Evolutionary conservation across 345 rosid species (phyloP).

Genomic region (Citrus medica): DNA sequence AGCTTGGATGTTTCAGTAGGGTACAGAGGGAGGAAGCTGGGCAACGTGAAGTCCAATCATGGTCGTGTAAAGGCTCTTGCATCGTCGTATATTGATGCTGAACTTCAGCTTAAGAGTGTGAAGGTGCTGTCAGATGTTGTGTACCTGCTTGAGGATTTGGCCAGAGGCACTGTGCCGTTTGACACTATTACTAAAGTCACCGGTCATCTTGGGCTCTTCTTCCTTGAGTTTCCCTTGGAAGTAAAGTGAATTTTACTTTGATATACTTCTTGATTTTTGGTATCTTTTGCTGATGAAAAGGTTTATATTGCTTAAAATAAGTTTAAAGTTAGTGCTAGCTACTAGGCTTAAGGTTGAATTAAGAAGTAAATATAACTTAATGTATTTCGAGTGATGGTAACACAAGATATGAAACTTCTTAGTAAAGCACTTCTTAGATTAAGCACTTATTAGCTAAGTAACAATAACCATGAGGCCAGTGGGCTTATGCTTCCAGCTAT

Average conservation of each 20-base stretch:
- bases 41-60: constrained; percentile 52
- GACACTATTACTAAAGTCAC: constrained; percentile 56
- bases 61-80: constrained; percentile 66
- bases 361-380: background rate
- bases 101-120: constrained; percentile 56
- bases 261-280: background rate
- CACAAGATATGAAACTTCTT: background rate
- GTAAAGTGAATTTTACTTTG: constrained; percentile 26
- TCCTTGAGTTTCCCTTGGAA: constrained; percentile 61
- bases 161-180: constrained; percentile 42
- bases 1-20: constrained; percentile 48
- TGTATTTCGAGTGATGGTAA: background rate
- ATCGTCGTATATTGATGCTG: constrained; percentile 62
- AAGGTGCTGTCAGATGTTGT: constrained; percentile 54
- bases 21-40: constrained; percentile 71
- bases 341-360: background rate
- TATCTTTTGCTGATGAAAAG: background rate
- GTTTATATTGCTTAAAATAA: background rate
- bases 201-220: constrained; percentile 55
- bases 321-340: background rate
- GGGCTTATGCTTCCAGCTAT: background rate
- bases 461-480: background rate
- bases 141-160: constrained; percentile 49
- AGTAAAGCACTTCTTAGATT: background rate
- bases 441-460: background rate